Conservation (phyloP, 768 basidiomycete species). For the Steccherinum ochraceum region DNA sequence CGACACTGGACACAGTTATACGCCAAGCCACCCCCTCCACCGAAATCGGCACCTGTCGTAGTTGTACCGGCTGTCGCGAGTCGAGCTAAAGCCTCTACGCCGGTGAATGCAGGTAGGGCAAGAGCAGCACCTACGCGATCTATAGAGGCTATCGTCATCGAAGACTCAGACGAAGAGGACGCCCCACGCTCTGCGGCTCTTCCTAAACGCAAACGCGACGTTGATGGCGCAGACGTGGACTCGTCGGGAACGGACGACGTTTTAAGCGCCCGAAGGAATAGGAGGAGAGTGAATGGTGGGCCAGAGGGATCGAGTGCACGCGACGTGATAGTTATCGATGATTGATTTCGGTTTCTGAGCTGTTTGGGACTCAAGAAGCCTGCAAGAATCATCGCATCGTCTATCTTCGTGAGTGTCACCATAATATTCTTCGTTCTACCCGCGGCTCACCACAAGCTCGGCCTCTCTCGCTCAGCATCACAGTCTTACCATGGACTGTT, state of each 20-base stretch:
- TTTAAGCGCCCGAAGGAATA: slow-evolving; percentile 2
- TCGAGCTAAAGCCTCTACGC: slow-evolving; percentile 11
- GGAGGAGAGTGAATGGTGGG: slow-evolving; percentile 2
- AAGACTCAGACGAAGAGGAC: slow-evolving; percentile 19
- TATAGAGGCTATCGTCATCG: slow-evolving; percentile 16
- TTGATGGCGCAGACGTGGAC: slow-evolving; percentile 5
- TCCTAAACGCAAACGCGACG: slow-evolving; percentile 17
- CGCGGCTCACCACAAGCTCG: too few relatives aligned
- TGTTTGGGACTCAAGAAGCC: too few relatives aligned
- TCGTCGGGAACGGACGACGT: not conserved
- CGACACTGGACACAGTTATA: slow-evolving; percentile 72
- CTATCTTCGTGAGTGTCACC: too few relatives aligned
- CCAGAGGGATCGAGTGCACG: not conserved
- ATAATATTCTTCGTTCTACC: too few relatives aligned
- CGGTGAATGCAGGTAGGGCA: not conserved
- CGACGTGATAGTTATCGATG: slow-evolving; percentile 24
- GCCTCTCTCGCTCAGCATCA: too few relatives aligned
- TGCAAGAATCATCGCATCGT: too few relatives aligned
- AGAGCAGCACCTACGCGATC: not conserved
- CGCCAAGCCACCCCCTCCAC: slow-evolving; percentile 44
- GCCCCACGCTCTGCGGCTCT: slow-evolving; percentile 1
- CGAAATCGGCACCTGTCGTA: slow-evolving; percentile 18
- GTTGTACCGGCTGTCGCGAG: slow-evolving; percentile 1
- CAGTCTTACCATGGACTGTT: too few relatives aligned
- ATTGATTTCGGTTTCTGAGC: slow-evolving; percentile 11